Conservation (phyloP, 2,329 filamentous ascomycete species). For the Diaporthe batatas region DNA sequence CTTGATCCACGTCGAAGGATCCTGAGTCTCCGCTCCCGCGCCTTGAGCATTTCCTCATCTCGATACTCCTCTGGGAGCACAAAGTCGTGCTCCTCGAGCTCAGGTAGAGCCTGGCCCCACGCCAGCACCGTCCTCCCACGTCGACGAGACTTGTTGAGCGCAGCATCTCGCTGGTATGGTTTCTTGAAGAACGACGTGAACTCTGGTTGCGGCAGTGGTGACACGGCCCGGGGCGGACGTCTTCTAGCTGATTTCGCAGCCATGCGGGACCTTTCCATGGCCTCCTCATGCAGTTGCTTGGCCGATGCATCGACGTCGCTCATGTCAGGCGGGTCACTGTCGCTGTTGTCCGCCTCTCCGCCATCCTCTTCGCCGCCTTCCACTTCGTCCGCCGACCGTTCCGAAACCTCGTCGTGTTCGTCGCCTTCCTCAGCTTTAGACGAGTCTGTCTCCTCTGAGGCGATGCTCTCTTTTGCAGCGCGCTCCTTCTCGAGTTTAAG, state of each 20-base stretch:
- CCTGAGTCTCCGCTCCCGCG: conserved; percentile 73
- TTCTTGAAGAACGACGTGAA: conserved; percentile 92
- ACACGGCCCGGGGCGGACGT: conserved; percentile 48
- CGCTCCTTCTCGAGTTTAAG: conserved; percentile 82
- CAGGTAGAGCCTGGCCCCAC: conserved; percentile 86
- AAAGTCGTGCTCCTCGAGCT: conserved; percentile 79
- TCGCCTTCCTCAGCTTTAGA: conserved; percentile 42
- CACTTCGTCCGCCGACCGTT: conserved; percentile 47
- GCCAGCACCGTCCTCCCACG: conserved; percentile 79
- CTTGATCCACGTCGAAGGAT: conserved; percentile 57
- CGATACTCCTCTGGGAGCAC: conserved; percentile 76
- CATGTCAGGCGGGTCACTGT: conserved; percentile 71
- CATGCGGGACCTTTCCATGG: conserved; percentile 65
- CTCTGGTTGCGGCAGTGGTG: conserved; percentile 61
- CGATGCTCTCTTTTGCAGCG: conserved; percentile 59
- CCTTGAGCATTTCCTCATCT: conserved; percentile 68
- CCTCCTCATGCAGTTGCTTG: conserved; percentile 82
- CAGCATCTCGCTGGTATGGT: conserved; percentile 82
- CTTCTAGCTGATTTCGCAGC: conserved; percentile 51
- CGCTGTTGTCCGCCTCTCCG: conserved; percentile 51
- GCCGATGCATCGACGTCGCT: conserved; percentile 79
- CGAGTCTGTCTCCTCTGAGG: conserved; percentile 43
- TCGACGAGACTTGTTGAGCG: conserved; percentile 79
- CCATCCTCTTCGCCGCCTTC: conserved; percentile 46
- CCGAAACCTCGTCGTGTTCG: conserved; percentile 53